Base-by-base conservation (phyloP, 768 basidiomycete genomes). In the Lentinula guzmanii region DNA sequence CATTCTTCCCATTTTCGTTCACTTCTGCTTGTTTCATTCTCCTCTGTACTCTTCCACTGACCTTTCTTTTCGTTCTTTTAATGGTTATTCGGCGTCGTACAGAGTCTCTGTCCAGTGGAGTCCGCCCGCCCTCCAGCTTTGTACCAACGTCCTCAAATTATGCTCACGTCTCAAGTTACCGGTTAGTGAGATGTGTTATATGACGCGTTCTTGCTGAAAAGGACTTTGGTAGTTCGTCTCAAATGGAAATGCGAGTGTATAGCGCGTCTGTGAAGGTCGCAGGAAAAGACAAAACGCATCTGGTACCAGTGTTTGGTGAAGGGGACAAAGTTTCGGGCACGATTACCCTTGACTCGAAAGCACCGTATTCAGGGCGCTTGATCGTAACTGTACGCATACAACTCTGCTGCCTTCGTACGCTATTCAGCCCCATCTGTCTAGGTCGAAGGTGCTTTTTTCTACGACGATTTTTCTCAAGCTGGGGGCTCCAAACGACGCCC, bases 391-490 rank as follows among this genome's bases (percentile, higher is more conserved):
- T 89, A 65, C 58, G 75, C 63, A 62, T 58, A 42, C 2, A 15
- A 15, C 15, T 6, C 4, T 31, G 46, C 15, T 65, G 55, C 31
- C 41, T 9, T 55, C 48, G 50, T 39, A 8, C 52, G 24, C 39
- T 18, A 37, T 37, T 51, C 48, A 60, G 4, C 34, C 21, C 46
- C 57, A 24, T 55, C 34, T 11, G 50, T 7, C 4, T 63, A 90
- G 88, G 72, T 90, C 54, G 86, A 89, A 74, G 88, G 88, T 5
- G 69, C 76, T 9, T 86, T 90, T 67, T 72, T 76, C 18, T 85
- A 83, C 62, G 67, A 67, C 11, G 24, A 67, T 66, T 57, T 71
- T 63, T 51, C 67, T 64, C 37, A 70, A 73, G 69, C 68, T 35
- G 64, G 65, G 53, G 65, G 63, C 63, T 66, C 61, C 37, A 43